Percentiles rank a stretch among this genome's conserved stretches.
Evolutionary conservation across 352 stramenopile genomes (phyloP).

Genomic region (Saprolegnia parasitica): DNA sequence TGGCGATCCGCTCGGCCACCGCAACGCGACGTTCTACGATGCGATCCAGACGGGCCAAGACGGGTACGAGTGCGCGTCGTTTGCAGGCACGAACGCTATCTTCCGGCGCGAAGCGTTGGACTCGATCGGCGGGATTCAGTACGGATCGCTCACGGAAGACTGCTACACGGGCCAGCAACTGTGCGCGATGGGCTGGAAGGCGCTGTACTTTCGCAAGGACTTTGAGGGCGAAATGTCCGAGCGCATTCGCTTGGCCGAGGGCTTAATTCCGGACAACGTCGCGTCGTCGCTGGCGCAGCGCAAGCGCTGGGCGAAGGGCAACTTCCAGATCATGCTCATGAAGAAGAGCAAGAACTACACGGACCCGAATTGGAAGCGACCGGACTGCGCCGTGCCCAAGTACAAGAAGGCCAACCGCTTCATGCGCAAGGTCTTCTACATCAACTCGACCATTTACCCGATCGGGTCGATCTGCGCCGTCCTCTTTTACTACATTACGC

Average conservation of each 20-base stretch:
- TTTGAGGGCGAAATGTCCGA: slow-evolving; percentile 73
- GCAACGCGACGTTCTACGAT: slow-evolving; percentile 82
- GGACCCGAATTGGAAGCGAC: slow-evolving; percentile 75
- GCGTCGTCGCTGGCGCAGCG: slow-evolving; percentile 69
- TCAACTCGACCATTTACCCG: slow-evolving; percentile 78
- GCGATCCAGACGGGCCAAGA: slow-evolving; percentile 79
- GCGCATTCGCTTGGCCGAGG: slow-evolving; percentile 73
- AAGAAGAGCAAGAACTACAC: slow-evolving; percentile 79
- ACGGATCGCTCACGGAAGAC: slow-evolving; percentile 80
- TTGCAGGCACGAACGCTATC: slow-evolving; percentile 74
- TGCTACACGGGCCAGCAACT: slow-evolving; percentile 73
- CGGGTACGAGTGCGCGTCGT: slow-evolving; percentile 75
- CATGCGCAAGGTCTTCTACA: slow-evolving; percentile 81
- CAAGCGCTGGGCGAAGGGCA: slow-evolving; percentile 78
- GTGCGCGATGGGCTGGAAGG: slow-evolving; percentile 80
- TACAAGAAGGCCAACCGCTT: slow-evolving; percentile 66
- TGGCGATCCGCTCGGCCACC: slow-evolving; percentile 72
- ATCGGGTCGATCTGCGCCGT: slow-evolving; percentile 70
- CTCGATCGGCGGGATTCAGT: slow-evolving; percentile 81
- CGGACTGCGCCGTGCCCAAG: slow-evolving; percentile 66
- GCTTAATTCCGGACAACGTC: slow-evolving; percentile 73
- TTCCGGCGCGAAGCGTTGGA: slow-evolving; percentile 81
- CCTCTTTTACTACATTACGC: slow-evolving; percentile 79
- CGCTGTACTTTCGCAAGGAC: slow-evolving; percentile 83
- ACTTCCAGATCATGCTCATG: slow-evolving; percentile 80